Base-by-base conservation (phyloP, 768 basidiomycete genomes). In the Lactarius hatsudake region DNA sequence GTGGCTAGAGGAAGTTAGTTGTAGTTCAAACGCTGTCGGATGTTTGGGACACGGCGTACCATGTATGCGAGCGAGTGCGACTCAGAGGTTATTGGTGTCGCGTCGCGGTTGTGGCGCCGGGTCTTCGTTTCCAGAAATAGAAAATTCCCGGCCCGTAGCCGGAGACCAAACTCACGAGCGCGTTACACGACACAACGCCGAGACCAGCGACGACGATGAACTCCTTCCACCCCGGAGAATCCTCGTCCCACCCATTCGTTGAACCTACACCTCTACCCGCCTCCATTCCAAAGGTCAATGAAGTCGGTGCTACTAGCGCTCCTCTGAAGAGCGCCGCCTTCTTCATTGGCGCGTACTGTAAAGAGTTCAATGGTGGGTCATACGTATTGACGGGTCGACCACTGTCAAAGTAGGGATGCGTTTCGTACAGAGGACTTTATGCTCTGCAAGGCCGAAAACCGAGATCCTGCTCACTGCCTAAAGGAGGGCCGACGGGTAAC, bases 401-500 rank as follows among this genome's bases (percentile, higher is more conserved):
- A 17, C 38, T 32, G 26, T 20, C 23, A 13, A 13, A 51, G 28
- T 38, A 55, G 36, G 56, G 3, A 26, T 38, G 45, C 42, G n/a
- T 12, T 53, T 34, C 65, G 1, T 62, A 59, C 74, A 93, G 92
- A 94, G 84, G 91, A 94, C 80, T 94, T 93, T 74, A 96, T 98
- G 94, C 89, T 98, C 62, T 99, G 97, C 85, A 98, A 98, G 81
- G 82, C 86, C 28, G 96, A 98, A 81, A 89, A 85, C 74, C 84
- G 90, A 66, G 89, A 96, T 74, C 94, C 96, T 12, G 93, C 79
- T 26, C 94, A 96, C 76, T 99, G 97, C 78, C 75, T 98, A 80
- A 91, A 92, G 83, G 97, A 98, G 78, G 97, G 97, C 13, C 80
- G 97, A 71, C 87, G 93, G 72, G 96, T 98, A 64, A 98, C 97